A percentile compares a stretch with the other conserved stretches of the same genome.
phyloP scores from a whole-genome alignment of 805 yeast genomes.

The Ogataea naganishii region DNA sequence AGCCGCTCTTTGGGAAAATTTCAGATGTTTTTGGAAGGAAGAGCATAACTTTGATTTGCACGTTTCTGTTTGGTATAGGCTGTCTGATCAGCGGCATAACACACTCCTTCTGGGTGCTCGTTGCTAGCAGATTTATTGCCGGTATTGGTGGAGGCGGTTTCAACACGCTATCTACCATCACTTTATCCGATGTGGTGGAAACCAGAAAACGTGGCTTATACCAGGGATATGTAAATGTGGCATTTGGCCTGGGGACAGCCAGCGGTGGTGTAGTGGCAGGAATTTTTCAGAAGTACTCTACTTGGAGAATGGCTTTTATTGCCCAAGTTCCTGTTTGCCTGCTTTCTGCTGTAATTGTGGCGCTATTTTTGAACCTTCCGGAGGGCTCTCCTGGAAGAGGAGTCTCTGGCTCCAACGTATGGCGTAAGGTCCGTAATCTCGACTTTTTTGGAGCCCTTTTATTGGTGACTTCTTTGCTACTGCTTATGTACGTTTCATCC shows the following conservation, averaged over 20 bases:
- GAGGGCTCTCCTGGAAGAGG: conserved; percentile 47
- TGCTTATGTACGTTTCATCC: conserved; percentile 58
- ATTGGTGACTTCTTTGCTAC: conserved; percentile 48
- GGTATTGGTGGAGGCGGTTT: conserved; percentile 91
- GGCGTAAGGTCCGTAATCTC: conserved; percentile 44
- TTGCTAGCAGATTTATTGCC: conserved; percentile 58
- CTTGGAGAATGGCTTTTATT: conserved; percentile 62
- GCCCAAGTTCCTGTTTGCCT: conserved; percentile 45
- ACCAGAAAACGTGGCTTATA: conserved; percentile 69
- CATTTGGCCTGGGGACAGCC: conserved; percentile 70
- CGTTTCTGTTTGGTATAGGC: conserved; percentile 27
- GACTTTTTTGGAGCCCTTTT: conserved; percentile 60
- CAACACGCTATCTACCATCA: conserved; percentile 63
- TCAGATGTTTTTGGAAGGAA: conserved; percentile 48
- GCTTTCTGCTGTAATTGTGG: conserved; percentile 30
- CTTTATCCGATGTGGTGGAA: conserved; percentile 70
- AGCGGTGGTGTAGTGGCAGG: conserved; percentile 65
- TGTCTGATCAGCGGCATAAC: conserved; percentile 33
- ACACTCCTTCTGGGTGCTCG: conserved; percentile 31
- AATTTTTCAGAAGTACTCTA: conserved; percentile 36
- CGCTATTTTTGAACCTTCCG: conserved; percentile 28
- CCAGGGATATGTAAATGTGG: conserved; percentile 76
- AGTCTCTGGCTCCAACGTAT: conserved; percentile 31
- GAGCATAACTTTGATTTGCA: conserved; percentile 24
- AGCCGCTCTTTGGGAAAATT: conserved; percentile 46